Conservation (phyloP, 495 filamentous ascomycete genomes). For the Xylaria bambusicola region DNA sequence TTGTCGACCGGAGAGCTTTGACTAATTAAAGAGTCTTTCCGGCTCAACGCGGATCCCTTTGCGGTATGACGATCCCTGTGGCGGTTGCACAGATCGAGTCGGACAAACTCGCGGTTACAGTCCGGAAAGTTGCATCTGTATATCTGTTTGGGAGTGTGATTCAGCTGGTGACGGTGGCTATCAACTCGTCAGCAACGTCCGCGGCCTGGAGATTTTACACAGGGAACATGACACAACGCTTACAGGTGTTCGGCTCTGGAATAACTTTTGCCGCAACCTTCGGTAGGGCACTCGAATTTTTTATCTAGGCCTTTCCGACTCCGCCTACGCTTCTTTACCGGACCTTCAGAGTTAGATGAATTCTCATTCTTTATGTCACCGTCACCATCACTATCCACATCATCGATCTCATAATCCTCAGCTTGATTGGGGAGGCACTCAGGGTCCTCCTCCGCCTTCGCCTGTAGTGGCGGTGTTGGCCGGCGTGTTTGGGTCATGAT, state of each 20-base stretch:
- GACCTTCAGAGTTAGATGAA: conserved; percentile 58
- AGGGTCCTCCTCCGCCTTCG: conserved; percentile 48
- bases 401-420: conserved; percentile 41
- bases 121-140: conserved; percentile 94
- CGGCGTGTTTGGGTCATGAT: conserved; percentile 47
- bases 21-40: conserved; percentile 76
- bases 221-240: conserved; percentile 26
- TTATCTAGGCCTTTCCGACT: conserved; percentile 89
- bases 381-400: conserved; percentile 26
- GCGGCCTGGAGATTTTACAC: neutral
- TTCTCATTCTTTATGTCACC: conserved; percentile 45
- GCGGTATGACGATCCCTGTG: conserved; percentile 97
- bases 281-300: conserved; percentile 89
- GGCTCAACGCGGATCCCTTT: conserved; percentile 88
- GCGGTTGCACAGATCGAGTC: conserved; percentile 89
- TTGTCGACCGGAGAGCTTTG: conserved; percentile 56
- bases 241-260: conserved; percentile 94
- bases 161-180: conserved; percentile 86
- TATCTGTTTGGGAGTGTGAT: conserved; percentile 95
- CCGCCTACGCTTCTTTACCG: conserved; percentile 70
- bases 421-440: conserved; percentile 47
- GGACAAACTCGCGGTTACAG: conserved; percentile 87
- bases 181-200: conserved; percentile 23
- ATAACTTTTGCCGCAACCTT: conserved; percentile 93
- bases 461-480: conserved; percentile 41